A percentile compares a stretch with the other conserved stretches of the same genome.
Conservation (phyloP, 306 rosid species). For the Vicia sativa region DNA sequence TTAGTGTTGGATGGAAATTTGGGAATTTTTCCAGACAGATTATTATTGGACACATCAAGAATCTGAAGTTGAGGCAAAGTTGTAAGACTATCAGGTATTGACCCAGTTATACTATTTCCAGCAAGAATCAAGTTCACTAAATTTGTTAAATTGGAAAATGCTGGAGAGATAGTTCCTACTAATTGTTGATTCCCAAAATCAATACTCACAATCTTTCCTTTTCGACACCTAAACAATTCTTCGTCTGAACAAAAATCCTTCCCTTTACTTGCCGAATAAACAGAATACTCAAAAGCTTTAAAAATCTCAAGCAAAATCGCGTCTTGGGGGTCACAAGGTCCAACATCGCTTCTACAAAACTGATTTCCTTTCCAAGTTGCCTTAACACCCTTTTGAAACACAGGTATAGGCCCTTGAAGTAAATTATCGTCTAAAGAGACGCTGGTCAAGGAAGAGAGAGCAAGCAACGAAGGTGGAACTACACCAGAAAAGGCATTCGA, state of each 20-base stretch:
- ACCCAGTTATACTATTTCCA: constrained; percentile 54
- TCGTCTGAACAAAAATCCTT: neutral
- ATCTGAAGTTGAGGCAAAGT: constrained; percentile 52
- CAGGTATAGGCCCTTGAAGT: constrained; percentile 68
- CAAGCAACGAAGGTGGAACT: constrained; percentile 54
- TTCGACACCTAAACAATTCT: neutral
- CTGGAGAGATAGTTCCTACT: neutral
- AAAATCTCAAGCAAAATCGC: neutral
- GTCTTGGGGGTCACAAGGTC: neutral
- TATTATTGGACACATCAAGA: constrained; percentile 24
- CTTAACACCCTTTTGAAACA: constrained; percentile 44
- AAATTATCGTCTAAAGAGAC: constrained; percentile 59
- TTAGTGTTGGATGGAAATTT: constrained; percentile 51
- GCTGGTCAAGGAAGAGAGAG: constrained; percentile 41
- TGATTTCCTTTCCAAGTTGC: constrained; percentile 51
- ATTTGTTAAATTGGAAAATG: constrained; percentile 41
- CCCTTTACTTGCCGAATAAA: neutral
- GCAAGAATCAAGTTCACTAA: constrained; percentile 30
- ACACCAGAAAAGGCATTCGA: constrained; percentile 12
- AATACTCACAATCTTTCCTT: neutral
- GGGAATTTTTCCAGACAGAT: constrained; percentile 60
- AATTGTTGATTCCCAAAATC: neutral
- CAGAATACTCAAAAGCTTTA: neutral
- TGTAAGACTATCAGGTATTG: constrained; percentile 55
- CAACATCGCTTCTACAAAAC: constrained; percentile 63